Base-by-base conservation (phyloP, 2,329 filamentous ascomycete genomes). In the Tolypocladium tundrense region DNA sequence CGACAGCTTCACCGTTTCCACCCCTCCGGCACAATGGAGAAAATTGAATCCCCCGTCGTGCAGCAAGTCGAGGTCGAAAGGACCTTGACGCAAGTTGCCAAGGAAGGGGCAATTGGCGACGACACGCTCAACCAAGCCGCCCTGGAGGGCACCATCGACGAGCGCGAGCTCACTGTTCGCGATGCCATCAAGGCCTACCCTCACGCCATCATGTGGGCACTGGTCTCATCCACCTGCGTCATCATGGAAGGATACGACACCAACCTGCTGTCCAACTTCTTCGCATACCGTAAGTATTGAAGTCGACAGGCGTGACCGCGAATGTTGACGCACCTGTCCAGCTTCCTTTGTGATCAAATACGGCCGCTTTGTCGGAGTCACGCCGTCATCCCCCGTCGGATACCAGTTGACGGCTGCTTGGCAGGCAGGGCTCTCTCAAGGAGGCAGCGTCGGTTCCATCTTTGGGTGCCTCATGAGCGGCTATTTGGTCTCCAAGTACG, bases 391-490 rank as follows among this genome's bases (percentile, higher is more conserved):
- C 7, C 53, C 59, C 7, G 51, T 37, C 1, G 59, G 56, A 37
- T 67, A 69, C 54, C 68, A 80, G 60, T 67, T 83, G 31, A 69
- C 74, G 0, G 73, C 76, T 0, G 61, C 73, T 1, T 83, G 81
- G 81, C 78, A 82, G 63, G 72, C 77, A 2, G 78, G 72, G 0
- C 65, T 83, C 1, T 69, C 69, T 21, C 77, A 77, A 24, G 77
- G 72, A 1, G 68, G 73, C 0, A 66, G 71, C 19, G 72, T 77
- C 11, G 80, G 80, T 6, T 70, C 73, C 19, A 77, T 83, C 31
- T 54, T 81, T 3, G 80, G 80, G 0, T 70, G 78, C 5, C 67
- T 79, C 11, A 59, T 79, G 27, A 78, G 77, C 58, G 80, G 80
- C 4, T 71, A 71, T 55, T 62, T 80, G 13, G 73, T 76, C 9